Evolutionary conservation across 2,329 filamentous ascomycete species (phyloP), one percentile per base, ranked within the genome.

Genomic region (Sporothrix brasiliensis): DNA sequence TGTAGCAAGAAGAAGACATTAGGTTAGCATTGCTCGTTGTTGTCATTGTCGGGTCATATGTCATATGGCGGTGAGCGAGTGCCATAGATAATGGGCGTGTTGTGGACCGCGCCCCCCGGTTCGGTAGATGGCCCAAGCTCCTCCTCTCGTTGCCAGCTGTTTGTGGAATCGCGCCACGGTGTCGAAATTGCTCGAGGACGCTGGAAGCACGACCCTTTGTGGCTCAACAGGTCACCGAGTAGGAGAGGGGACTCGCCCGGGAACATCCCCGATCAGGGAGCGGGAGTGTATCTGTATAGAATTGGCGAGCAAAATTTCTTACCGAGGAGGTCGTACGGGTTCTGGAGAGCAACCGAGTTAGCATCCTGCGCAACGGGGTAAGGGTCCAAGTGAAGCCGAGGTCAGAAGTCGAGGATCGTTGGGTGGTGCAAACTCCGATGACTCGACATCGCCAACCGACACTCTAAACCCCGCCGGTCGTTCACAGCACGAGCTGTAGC

Each of bases 261-360:
- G 30, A 1, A 34, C 13, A 41, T 24, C 27, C 30, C 41, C 41
- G n/a, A 30, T 16, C 24, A 14, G 50, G 21, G 24, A 13, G 7
- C 13, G 50, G n/a, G 30, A 19, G 27, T 41, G 11, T 11, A 34
- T n/a, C 2, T 16, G 58, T 6, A 34, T 9, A 34, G 19, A 19
- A 24, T n/a, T 61, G 16, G 66, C 14, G 7, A 27, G 54, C n/a
- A 34, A 39, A 27, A 14, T 10, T 68, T 58, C 72, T 74, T 97
- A 98, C 95, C 94, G 88, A 99, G 93, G 86, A 97, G 91, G 88
- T 95, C 94, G 88, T 92, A 98, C 80, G 92, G 90, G 88, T 99
- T 99, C 95, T 98, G 76, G 34, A 41, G 61, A 58, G 69, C 30
- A 58, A 69, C 34, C 69, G 61, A 19, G 71, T 74, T 49, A 73